Conservation (phyloP, 345 rosid species). For the Brassica napus region Da-Ae NC_063450.1:52652001-52652500, state of each 20-base stretch:
- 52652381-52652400: conserved; percentile 10
- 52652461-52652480: conserved; percentile 21
- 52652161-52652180: too few relatives aligned
- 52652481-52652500: conserved; percentile 32
- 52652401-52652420: conserved; percentile 1
- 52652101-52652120: conserved; percentile 1
- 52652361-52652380: conserved; percentile 40
- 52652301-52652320: too few relatives aligned
- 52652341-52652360: not conserved
- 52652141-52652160: not conserved
- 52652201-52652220: conserved; percentile 11
- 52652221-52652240: not conserved
- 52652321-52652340: conserved; percentile 18
- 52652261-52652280: too few relatives aligned
- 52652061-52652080: conserved; percentile 9
- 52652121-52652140: not conserved
- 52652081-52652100: conserved; percentile 11
- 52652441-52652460: conserved; percentile 5
- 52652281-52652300: too few relatives aligned
- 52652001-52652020: conserved; percentile 10
- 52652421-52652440: not conserved
- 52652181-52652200: conserved; percentile 5
- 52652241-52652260: too few relatives aligned
- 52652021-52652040: conserved; percentile 22
- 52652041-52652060: conserved; percentile 25